These are phyloP conservation scores for Trypanosoma vivax DNA, from an alignment of 208 protist genomes.

Conservation along the genomic window DNA sequence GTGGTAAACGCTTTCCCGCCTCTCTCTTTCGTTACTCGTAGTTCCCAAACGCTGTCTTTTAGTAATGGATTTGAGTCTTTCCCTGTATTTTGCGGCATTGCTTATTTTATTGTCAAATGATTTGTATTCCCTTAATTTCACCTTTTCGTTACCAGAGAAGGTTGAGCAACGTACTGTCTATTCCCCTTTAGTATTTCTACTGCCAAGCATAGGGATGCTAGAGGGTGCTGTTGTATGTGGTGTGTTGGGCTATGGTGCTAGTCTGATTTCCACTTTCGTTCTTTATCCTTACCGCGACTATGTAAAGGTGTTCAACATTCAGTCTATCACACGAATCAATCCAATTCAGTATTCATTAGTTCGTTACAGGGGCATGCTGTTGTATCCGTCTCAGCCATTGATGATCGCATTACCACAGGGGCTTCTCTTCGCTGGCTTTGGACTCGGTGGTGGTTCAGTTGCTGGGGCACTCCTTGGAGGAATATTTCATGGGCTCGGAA, in stretches of 20 bases:
- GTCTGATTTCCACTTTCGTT: conserved; percentile 44
- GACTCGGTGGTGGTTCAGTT: conserved; percentile 34
- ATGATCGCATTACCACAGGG: conserved; percentile 57
- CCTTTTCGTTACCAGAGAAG: not conserved
- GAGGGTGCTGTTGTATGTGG: conserved; percentile 27
- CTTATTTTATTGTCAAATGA: too few species aligned
- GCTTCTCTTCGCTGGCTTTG: conserved; percentile 73
- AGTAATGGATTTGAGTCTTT: too few species aligned
- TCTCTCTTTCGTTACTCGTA: too few species aligned
- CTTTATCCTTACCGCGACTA: conserved; percentile 86
- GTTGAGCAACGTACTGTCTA: too few species aligned
- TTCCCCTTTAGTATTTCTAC: too few species aligned
- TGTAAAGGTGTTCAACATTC: conserved; percentile 46
- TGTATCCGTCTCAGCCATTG: conserved; percentile 71
- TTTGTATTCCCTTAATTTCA: too few species aligned
- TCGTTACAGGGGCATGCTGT: conserved; percentile 78
- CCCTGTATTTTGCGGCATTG: too few species aligned
- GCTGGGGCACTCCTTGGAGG: conserved; percentile 57
- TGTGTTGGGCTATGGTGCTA: conserved; percentile 54
- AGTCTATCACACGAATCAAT: conserved; percentile 20
- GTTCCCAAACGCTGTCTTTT: too few species aligned
- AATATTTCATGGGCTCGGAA: conserved; percentile 41
- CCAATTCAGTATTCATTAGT: conserved; percentile 35
- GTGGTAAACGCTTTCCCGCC: too few species aligned
- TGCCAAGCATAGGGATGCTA: conserved; percentile 13